phyloP scores from a whole-genome alignment of 345 rosid species.

The Eutrema yunnanense region DNA sequence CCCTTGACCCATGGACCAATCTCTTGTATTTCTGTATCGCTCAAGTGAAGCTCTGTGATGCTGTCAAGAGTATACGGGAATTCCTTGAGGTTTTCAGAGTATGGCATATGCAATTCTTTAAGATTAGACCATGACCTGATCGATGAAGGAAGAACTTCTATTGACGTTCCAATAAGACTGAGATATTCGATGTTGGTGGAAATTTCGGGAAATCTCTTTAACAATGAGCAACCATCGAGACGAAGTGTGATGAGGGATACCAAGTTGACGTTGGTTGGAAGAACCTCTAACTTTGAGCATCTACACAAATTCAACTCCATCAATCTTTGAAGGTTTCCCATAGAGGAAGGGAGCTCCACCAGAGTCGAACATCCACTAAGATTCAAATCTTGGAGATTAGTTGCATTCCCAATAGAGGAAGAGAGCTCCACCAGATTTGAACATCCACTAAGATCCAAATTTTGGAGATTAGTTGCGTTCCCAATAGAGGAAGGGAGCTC shows the following conservation, averaged over 20 bases:
- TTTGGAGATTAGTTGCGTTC: not conserved
- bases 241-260: not conserved
- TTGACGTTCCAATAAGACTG: not conserved
- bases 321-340: not conserved
- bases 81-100: not conserved
- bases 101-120: not conserved
- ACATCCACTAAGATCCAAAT: not conserved
- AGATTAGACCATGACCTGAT: not conserved
- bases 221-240: not conserved
- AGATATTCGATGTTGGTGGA: not conserved
- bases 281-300: not conserved
- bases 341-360: not conserved
- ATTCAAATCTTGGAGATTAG: not conserved
- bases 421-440: not conserved
- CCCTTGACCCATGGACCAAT: not conserved
- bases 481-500: not conserved
- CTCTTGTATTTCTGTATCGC: not conserved
- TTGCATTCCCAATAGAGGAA: not conserved
- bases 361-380: not conserved
- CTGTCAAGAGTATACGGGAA: not conserved
- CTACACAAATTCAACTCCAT: not conserved
- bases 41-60: not conserved
- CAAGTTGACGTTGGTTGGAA: not conserved
- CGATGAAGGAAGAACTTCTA: not conserved
- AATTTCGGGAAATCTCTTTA: not conserved